Base-by-base conservation (phyloP, 257 asterid genomes). In the Thymus quinquecostatus region DNA sequence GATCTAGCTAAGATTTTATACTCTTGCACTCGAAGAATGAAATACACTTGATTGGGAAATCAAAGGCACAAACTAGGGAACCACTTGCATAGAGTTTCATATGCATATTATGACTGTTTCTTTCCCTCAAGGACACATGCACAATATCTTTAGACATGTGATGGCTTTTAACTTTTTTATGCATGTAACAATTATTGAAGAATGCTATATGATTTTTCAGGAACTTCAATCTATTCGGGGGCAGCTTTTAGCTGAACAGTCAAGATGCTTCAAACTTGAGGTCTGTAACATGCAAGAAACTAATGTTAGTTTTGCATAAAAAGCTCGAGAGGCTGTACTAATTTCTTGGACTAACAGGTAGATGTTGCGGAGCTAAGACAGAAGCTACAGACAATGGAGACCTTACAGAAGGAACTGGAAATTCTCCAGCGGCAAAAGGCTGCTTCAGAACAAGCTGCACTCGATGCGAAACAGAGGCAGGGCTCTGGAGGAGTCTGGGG, bases 241-340 rank as follows among this genome's bases (percentile, higher is more conserved):
- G 71, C 99, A 89, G 81, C 96, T 95, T 77, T 96, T 90, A 65
- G 85, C 93, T 75, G 99, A 95, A 81, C 99, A 89, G 76, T 92
- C 99, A 14, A 89, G 99, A 81, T 92, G 98, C 81, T 95, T 95
- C 87, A 95, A 95, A 80, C 97, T 95, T 54, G 99, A 95, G 99
- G 99, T 95, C 69, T 32, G 82, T 72, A 40, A 64, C 60, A 36
- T 60, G 38, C 34, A 48, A 68, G 13, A 74, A 51, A 68, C 55
- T 60, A 59, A 64, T 63, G 41, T 57, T 6, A 8, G 74, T 66
- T 72, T 63, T 64, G 41, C 70, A 5, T 45, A 13, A 48, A 59
- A 47, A 47, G 40, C 21, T 21, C 21, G 21, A 21, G 21, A 21
- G 21, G 21, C 21, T 21, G 21, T 21, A 21, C 21, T 70, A 75